Evolutionary conservation across 352 stramenopile genomes (phyloP).

Genomic region (Phytophthora fragariae): DNA sequence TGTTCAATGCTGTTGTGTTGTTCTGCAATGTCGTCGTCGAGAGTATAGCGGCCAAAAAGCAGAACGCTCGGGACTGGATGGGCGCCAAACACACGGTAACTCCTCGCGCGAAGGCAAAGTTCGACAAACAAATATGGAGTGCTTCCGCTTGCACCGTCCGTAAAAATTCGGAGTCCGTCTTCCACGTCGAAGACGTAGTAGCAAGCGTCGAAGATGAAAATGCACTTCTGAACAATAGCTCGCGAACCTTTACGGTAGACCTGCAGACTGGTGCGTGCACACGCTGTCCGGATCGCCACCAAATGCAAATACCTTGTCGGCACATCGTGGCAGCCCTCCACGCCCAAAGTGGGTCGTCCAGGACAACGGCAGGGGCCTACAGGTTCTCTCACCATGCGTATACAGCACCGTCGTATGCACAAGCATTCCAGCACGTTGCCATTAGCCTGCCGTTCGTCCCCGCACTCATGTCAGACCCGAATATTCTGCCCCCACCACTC

Average conservation of each 20-base stretch:
- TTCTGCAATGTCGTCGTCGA: too few relatives aligned
- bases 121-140: background rate
- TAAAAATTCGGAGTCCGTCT: background rate
- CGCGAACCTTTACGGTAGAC: too few relatives aligned
- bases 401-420: background rate
- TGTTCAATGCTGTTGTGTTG: background rate
- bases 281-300: too few relatives aligned
- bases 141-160: background rate
- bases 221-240: too few relatives aligned
- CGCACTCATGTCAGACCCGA: conserved; percentile 1
- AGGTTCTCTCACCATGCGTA: conserved; percentile 2
- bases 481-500: conserved; percentile 2
- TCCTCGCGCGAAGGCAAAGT: background rate
- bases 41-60: too few relatives aligned
- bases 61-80: background rate
- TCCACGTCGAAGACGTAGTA: background rate
- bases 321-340: conserved; percentile 15
- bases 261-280: too few relatives aligned
- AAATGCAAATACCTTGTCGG: conserved; percentile 16
- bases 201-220: too few relatives aligned
- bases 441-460: conserved; percentile 5
- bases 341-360: background rate
- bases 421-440: background rate
- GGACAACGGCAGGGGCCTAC: background rate
- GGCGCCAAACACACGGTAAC: background rate